phyloP scores from a whole-genome alignment of 495 filamentous ascomycete genomes.

The Amniculicola lignicola region DNA sequence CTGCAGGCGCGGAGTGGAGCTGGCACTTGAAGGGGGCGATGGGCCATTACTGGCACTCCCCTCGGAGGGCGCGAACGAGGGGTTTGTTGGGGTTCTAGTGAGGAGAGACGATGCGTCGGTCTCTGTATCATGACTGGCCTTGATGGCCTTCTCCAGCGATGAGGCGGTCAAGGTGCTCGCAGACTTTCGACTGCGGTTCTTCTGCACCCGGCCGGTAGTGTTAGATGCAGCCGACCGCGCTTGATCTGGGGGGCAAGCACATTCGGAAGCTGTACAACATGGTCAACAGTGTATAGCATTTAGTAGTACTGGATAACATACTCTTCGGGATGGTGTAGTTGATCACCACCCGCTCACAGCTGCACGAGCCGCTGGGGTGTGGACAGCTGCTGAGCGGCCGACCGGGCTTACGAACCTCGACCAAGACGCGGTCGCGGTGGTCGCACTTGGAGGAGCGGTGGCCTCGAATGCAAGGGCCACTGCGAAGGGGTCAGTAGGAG shows the following conservation, averaged over 20 bases:
- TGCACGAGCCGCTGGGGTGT: slow-evolving; percentile 62
- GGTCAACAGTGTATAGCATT: slow-evolving; percentile 1
- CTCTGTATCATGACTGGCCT: slow-evolving; percentile 22
- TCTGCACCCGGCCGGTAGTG: slow-evolving; percentile 21
- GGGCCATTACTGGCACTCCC: slow-evolving; percentile 23
- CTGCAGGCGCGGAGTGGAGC: slow-evolving; percentile 28
- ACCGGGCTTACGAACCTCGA: slow-evolving; percentile 77
- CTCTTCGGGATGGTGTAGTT: slow-evolving; percentile 39
- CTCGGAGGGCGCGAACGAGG: slow-evolving; percentile 21
- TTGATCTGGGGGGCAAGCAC: slow-evolving; percentile 20
- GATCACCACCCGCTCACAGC: slow-evolving; percentile 53
- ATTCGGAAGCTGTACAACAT: slow-evolving; percentile 19
- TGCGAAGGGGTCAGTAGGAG: slow-evolving; percentile 42
- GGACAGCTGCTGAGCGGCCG: slow-evolving; percentile 74
- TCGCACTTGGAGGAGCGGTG: slow-evolving; percentile 83
- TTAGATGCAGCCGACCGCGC: slow-evolving; percentile 5
- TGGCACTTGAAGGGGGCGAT: slow-evolving; percentile 30
- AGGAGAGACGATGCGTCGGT: slow-evolving; percentile 12
- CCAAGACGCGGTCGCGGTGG: slow-evolving; percentile 70
- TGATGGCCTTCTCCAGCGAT: slow-evolving; percentile 24
- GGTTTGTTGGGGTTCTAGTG: slow-evolving; percentile 15
- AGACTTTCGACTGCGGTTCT: slow-evolving; percentile 19
- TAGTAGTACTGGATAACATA: slow-evolving; percentile 7
- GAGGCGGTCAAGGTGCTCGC: slow-evolving; percentile 11
- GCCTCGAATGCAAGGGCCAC: slow-evolving; percentile 79